Conservation (phyloP, 352 stramenopile genomes). For the Peronospora farinosa region DNA sequence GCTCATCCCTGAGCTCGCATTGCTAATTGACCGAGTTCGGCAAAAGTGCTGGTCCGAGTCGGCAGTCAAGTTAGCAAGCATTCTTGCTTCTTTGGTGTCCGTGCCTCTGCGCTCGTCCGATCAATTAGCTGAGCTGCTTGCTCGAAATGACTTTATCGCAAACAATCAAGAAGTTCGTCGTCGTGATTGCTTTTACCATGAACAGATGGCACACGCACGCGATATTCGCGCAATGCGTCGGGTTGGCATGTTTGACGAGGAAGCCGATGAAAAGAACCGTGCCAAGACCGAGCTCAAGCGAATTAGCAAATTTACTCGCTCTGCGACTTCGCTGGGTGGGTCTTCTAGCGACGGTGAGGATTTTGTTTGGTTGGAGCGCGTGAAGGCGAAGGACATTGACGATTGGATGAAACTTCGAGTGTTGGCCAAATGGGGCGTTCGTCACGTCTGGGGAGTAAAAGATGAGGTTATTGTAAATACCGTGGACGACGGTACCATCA, state of each 20-base stretch:
- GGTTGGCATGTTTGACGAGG: slow-evolving; percentile 43
- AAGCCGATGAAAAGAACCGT: slow-evolving; percentile 57
- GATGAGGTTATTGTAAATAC: slow-evolving; percentile 19
- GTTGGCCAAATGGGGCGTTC: slow-evolving; percentile 71
- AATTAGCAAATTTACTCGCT: slow-evolving; percentile 59
- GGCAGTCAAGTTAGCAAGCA: slow-evolving; percentile 57
- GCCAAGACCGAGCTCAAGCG: slow-evolving; percentile 59
- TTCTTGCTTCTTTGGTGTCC: slow-evolving; percentile 55
- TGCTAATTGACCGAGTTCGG: slow-evolving; percentile 58
- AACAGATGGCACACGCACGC: slow-evolving; percentile 74
- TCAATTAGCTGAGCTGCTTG: slow-evolving; percentile 49
- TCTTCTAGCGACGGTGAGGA: slow-evolving; percentile 35
- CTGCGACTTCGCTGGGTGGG: slow-evolving; percentile 20
- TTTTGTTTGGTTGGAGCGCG: slow-evolving; percentile 70
- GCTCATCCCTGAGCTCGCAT: slow-evolving; percentile 66
- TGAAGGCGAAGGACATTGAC: slow-evolving; percentile 81
- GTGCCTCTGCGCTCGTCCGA: slow-evolving; percentile 63
- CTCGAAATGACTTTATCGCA: slow-evolving; percentile 47
- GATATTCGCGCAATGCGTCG: slow-evolving; percentile 60
- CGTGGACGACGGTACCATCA: slow-evolving; percentile 27
- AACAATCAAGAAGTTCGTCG: slow-evolving; percentile 75
- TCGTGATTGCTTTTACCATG: slow-evolving; percentile 77
- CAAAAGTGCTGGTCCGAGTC: slow-evolving; percentile 68
- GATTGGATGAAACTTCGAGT: slow-evolving; percentile 83
- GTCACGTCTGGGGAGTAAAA: slow-evolving; percentile 59